These are phyloP conservation scores for Delitschia confertaspora DNA, from an alignment of 495 filamentous ascomycete genomes.

Conservation along the genomic window DNA sequence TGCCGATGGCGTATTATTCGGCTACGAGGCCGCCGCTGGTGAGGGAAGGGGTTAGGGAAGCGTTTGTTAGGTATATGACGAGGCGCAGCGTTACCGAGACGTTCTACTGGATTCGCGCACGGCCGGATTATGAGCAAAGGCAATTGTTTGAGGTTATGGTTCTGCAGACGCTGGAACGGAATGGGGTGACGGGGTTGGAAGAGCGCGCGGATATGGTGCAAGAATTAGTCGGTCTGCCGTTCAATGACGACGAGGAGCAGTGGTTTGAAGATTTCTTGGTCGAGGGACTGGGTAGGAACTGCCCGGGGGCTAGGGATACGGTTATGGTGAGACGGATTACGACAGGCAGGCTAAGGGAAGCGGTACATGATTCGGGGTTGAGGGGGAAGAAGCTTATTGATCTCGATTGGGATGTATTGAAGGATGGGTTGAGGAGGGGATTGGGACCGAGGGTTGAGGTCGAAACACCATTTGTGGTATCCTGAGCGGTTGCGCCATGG, in stretches of 20 bases:
- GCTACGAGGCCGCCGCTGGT: conserved; percentile 57
- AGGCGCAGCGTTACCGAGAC: conserved; percentile 60
- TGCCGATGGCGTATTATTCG: conserved; percentile 66
- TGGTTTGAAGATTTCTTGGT: conserved; percentile 63
- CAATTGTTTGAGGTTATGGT: conserved; percentile 60
- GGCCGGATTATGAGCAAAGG: conserved; percentile 50
- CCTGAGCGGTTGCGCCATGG: conserved; percentile 6
- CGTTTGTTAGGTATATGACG: conserved; percentile 58
- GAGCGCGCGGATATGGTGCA: conserved; percentile 40
- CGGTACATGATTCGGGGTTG: conserved; percentile 22
- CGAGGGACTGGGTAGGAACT: conserved; percentile 50
- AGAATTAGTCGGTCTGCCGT: conserved; percentile 62
- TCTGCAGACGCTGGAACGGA: conserved; percentile 47
- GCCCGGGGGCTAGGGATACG: conserved; percentile 57
- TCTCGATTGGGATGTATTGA: conserved; percentile 42
- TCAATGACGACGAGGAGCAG: conserved; percentile 56
- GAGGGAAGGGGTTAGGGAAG: conserved; percentile 47
- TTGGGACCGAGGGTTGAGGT: conserved; percentile 17
- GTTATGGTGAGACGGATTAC: conserved; percentile 58
- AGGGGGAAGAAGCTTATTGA: conserved; percentile 45
- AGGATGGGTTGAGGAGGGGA: conserved; percentile 20
- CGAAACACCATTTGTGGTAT: conserved; percentile 6
- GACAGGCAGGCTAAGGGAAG: conserved; percentile 41
- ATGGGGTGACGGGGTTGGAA: conserved; percentile 35
- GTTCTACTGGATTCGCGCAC: conserved; percentile 60